phyloP scores from a whole-genome alignment of 257 asterid genomes.

The Echium plantagineum region DNA sequence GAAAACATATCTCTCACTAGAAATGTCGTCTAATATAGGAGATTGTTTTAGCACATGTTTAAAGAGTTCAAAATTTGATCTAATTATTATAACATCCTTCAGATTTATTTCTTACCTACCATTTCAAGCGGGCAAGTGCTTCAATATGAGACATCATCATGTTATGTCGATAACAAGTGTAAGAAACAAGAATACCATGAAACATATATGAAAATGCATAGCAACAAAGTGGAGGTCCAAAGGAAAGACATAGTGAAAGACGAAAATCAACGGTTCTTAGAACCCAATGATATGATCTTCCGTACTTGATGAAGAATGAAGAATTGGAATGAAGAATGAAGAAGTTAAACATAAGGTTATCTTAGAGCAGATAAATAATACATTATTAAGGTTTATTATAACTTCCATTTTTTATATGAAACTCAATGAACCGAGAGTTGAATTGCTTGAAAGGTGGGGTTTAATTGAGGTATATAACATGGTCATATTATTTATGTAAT shows the following conservation, averaged over 20 bases:
- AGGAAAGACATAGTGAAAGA: conserved; percentile 38
- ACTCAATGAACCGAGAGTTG: no score
- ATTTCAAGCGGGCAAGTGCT: conserved; percentile 56
- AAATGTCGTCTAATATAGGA: background rate
- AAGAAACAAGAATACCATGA: conserved; percentile 44
- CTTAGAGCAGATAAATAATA: no score
- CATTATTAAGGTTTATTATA: no score
- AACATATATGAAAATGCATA: conserved; percentile 38
- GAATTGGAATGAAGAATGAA: conserved; percentile 39
- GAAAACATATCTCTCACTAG: background rate
- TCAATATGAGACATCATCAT: conserved; percentile 59
- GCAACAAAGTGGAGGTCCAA: conserved; percentile 26
- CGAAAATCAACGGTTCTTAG: conserved; percentile 33
- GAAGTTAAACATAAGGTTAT: conserved; percentile 37
- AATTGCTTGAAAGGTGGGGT: no score
- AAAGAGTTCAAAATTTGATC: background rate
- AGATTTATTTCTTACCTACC: conserved; percentile 44
- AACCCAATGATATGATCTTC: conserved; percentile 28
- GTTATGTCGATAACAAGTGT: conserved; percentile 43
- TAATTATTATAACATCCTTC: conserved; percentile 1
- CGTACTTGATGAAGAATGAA: conserved; percentile 27
- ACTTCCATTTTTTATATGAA: no score
- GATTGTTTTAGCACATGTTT: background rate
- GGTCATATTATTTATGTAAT: no score
- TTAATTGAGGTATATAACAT: no score